Evolutionary conservation across 2,329 filamentous ascomycete species (phyloP).

Genomic region (Diaporthe eres): DNA sequence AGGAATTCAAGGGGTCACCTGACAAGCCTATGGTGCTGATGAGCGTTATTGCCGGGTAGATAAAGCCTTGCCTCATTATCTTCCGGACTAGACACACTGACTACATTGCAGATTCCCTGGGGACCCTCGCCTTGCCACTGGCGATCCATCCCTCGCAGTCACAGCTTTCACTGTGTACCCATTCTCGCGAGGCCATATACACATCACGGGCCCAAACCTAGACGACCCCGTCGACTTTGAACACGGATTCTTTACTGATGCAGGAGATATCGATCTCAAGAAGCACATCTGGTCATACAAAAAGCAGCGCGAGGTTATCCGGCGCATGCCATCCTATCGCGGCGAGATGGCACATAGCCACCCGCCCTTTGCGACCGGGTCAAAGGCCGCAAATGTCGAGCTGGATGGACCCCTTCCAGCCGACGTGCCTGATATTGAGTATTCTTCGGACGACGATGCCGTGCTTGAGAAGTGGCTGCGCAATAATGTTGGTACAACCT

Average conservation of each 20-base stretch:
- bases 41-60: no score
- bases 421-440: conserved; percentile 57
- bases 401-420: conserved; percentile 1
- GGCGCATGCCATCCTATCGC: conserved; percentile 59
- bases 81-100: no score
- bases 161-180: no score
- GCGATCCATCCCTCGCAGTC: no score
- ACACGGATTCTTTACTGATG: conserved; percentile 64
- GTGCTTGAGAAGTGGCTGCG: conserved; percentile 61
- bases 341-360: conserved; percentile 48
- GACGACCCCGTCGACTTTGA: conserved; percentile 63
- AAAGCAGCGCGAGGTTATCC: conserved; percentile 62
- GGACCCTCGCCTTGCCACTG: no score
- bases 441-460: conserved; percentile 63
- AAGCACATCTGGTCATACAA: conserved; percentile 66
- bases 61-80: no score
- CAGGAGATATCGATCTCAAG: conserved; percentile 62
- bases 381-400: conserved; percentile 54
- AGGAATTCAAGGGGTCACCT: no score
- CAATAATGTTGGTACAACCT: conserved; percentile 55
- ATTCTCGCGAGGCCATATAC: conserved; percentile 46
- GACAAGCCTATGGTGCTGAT: no score
- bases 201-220: conserved; percentile 59
- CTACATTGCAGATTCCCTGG: no score
- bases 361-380: conserved; percentile 48